Evolutionary conservation across 2,329 filamentous ascomycete genomes (phyloP).

Genomic region (Karstenula rhodostoma): DNA sequence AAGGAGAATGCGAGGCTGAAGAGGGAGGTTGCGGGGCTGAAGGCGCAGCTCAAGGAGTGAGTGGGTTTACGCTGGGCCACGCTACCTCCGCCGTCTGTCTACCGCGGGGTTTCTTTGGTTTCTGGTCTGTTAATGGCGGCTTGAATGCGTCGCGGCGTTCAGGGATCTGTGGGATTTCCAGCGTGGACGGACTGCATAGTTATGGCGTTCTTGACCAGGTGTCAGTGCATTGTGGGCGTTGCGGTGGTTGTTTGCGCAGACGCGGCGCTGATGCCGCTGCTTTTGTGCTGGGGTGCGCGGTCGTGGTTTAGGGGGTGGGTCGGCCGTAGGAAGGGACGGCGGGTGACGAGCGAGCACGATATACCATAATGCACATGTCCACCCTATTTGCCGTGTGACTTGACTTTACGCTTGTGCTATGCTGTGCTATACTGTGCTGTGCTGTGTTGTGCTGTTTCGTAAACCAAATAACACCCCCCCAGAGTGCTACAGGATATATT

Average conservation of each 20-base stretch:
- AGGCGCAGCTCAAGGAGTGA: conserved; percentile 58
- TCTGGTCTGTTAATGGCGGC: conserved; percentile 5
- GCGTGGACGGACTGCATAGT: conserved; percentile 18
- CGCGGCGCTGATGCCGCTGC: conserved; percentile 18
- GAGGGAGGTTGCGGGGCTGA: conserved; percentile 77
- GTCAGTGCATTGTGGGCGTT: conserved; percentile 14
- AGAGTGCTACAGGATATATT: no score
- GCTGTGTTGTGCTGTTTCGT: no score
- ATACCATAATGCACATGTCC: no score
- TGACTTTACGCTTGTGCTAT: no score
- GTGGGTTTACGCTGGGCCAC: conserved; percentile 17
- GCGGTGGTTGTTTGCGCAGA: conserved; percentile 18
- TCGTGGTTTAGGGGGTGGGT: conserved; percentile 10
- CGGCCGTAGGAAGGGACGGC: background rate
- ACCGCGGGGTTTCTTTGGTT: background rate
- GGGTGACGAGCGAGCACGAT: conserved; percentile 14
- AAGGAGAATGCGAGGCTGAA: conserved; percentile 87
- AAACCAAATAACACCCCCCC: no score
- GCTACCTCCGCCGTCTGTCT: background rate
- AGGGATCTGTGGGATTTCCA: background rate
- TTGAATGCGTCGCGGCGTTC: background rate
- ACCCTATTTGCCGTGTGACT: no score
- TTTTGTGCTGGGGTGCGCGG: conserved; percentile 9
- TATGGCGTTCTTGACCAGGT: conserved; percentile 24
- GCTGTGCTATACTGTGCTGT: no score